These are phyloP conservation scores for Sphagnum tenellum DNA, from an alignment of 225 moss, liverwort and hornwort genomes.

Conservation along the genomic window DNA sequence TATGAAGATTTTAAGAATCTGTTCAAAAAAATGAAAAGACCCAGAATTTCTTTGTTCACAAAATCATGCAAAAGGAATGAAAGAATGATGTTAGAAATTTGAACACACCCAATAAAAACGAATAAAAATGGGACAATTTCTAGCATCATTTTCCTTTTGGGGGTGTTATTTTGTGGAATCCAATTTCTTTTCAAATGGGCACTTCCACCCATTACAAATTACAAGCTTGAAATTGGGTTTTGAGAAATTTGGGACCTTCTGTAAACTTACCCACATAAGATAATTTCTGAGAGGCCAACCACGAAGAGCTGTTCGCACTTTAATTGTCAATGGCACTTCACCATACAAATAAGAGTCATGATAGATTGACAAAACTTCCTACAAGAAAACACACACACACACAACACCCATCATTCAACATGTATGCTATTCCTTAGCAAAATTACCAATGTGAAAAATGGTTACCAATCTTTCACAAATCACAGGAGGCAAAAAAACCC, in stretches of 20 bases:
- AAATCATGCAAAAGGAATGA: not conserved
- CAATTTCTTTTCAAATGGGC: not conserved
- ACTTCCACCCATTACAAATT: not conserved
- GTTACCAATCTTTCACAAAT: not conserved
- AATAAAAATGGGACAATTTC: no score
- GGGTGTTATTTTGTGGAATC: no score
- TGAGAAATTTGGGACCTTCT: constrained; percentile 8
- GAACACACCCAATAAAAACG: no score
- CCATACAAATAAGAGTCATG: constrained; percentile 87
- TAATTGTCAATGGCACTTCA: constrained; percentile 74
- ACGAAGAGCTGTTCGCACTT: constrained; percentile 83
- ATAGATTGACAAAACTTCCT: constrained; percentile 43
- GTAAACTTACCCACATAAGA: constrained; percentile 55
- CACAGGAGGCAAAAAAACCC: no score
- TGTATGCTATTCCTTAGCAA: no score
- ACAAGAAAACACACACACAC: constrained; percentile 2
- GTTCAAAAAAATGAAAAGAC: not conserved
- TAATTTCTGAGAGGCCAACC: constrained; percentile 60
- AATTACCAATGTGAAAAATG: no score
- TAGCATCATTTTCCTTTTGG: no score
- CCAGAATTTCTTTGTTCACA: not conserved
- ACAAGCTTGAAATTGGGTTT: not conserved
- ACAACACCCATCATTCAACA: not conserved
- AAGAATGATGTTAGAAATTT: not conserved
- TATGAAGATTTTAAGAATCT: no score